Evolutionary conservation across 371 early-diverging fungal species (phyloP).

Genomic region (Mortierella sp.): DNA sequence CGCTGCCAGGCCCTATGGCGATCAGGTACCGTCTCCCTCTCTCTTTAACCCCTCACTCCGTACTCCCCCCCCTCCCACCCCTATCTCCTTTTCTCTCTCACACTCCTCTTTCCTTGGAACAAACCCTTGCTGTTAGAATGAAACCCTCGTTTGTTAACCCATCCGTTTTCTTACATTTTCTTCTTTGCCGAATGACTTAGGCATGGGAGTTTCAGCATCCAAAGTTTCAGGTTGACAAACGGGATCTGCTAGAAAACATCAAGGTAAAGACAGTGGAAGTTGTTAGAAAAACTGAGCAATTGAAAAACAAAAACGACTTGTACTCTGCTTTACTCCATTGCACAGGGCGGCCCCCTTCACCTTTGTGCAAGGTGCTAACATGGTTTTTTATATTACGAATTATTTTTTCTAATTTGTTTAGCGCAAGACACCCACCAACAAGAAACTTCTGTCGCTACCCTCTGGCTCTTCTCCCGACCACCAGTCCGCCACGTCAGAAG

Average conservation of each 20-base stretch:
- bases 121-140: neutral
- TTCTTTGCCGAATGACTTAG: constrained; percentile 43
- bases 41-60: neutral
- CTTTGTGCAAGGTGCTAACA: neutral
- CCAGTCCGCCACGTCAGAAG: constrained; percentile 26
- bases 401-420: constrained; percentile 20
- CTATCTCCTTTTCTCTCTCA: neutral
- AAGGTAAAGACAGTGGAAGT: constrained; percentile 45
- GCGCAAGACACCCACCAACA: constrained; percentile 54
- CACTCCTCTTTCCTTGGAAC: no score
- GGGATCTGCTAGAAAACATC: constrained; percentile 75
- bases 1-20: constrained; percentile 68
- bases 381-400: neutral
- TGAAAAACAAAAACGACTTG: neutral
- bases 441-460: constrained; percentile 26
- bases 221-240: constrained; percentile 74
- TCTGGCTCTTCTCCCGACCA: constrained; percentile 37
- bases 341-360: neutral
- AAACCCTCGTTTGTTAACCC: neutral
- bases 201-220: constrained; percentile 88
- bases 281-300: neutral
- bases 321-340: neutral
- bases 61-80: neutral
- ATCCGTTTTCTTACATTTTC: neutral
- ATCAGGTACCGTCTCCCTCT: constrained; percentile 60